Evolutionary conservation across 2,329 filamentous ascomycete species (phyloP), one percentile per base, ranked within the genome.

Genomic region (Ceratocystis colombiana): DNA sequence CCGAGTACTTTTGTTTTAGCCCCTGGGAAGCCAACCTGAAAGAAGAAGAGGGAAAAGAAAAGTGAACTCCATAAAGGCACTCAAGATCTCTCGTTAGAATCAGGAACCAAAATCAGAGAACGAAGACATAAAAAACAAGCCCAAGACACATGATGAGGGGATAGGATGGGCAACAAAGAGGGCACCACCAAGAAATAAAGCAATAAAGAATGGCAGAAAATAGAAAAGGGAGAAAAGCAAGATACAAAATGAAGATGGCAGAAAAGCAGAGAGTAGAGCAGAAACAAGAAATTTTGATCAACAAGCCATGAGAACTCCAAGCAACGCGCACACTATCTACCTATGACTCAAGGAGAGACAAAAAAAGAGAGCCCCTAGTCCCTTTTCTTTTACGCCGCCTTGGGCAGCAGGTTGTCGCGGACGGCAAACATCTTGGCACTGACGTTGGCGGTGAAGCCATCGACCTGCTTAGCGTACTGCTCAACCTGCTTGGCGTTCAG

Each of bases 391-490:
- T 64, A 68, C 46, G 64, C 64, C 25, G 67, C 68, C 78, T 85
- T 82, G 59, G 84, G 83, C 72, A 85, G 74, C 71, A 87, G 75
- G 75, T 84, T 86, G 71, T 84, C 84, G 74, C 92, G 87, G 69
- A 96, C 90, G 48, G 92, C 92, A 76, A 99, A 99, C 93, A 99
- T 96, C 86, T 99, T 99, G 70, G 90, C 87, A 69, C 85, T 95
- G 71, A 96, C 88, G 70, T 86, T 88, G 66, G 94, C 91, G 61
- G 93, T 93, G 77, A 97, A 97, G 48, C 90, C 90, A 77, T 99
- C 94, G 67, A 97, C 89, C 80, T 97, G 94, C 79, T 91, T 88
- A 74, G 92, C 90, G 79, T 97, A 99, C 79, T 97, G 93, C 79
- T 97, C 92, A 66, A 96, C 91, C 80, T 99, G 94, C 77, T 91